Evolutionary conservation across 192 early-diverging fungal species (phyloP).

Genomic region (Linnemannia exigua): DNA sequence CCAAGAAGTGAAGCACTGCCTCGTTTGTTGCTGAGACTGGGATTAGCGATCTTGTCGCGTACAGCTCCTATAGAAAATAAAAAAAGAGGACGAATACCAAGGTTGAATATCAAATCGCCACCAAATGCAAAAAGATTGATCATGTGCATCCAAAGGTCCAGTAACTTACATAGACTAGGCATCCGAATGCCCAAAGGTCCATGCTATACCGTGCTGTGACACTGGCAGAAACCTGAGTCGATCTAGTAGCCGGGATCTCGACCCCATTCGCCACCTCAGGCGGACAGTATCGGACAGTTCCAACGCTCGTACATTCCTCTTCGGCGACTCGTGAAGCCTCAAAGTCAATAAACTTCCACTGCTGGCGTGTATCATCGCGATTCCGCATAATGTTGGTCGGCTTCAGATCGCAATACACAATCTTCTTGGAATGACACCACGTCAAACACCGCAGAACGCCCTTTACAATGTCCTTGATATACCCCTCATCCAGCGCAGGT

Average conservation of each 20-base stretch:
- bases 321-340: conserved; percentile 60
- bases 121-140: too few species aligned
- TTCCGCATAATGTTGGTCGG: conserved; percentile 67
- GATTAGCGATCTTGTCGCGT: conserved; percentile 61
- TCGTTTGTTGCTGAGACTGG: conserved; percentile 58
- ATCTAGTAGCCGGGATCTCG: too few species aligned
- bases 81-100: neutral
- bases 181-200: conserved; percentile 66
- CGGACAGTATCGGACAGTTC: conserved; percentile 65
- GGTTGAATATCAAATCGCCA: too few species aligned
- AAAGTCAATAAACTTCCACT: conserved; percentile 68
- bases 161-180: conserved; percentile 61
- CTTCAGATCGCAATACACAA: conserved; percentile 69
- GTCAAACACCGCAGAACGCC: conserved; percentile 57
- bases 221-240: conserved; percentile 57
- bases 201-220: conserved; percentile 63
- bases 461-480: conserved; percentile 46
- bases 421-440: conserved; percentile 62
- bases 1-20: conserved; percentile 63
- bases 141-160: neutral
- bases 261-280: conserved; percentile 64
- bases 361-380: conserved; percentile 36
- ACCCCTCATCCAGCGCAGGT: conserved; percentile 38
- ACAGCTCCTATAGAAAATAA: conserved; percentile 52
- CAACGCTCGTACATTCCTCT: conserved; percentile 63